phyloP scores from a whole-genome alignment of 495 filamentous ascomycete genomes.

The Sabuloglossum arenarium region DNA sequence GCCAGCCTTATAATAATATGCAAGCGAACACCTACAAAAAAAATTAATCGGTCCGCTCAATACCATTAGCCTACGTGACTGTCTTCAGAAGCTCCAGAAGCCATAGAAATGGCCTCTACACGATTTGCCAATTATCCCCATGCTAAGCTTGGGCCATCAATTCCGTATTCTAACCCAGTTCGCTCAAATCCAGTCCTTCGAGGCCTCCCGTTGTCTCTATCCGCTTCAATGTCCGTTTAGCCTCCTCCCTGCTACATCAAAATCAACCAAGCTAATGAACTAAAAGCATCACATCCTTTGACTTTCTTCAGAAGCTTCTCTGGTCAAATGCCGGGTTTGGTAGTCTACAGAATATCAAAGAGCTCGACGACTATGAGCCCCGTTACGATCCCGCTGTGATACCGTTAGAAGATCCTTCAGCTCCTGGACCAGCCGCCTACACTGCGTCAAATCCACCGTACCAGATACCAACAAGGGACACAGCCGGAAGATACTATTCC shows the following conservation, averaged over 20 bases:
- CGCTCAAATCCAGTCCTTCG: not conserved
- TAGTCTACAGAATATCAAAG: constrained; percentile 31
- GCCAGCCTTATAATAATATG: too few species aligned
- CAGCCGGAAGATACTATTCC: constrained; percentile 33
- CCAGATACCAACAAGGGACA: constrained; percentile 9
- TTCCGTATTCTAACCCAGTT: not conserved
- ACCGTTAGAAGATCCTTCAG: constrained; percentile 26
- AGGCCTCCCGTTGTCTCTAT: not conserved
- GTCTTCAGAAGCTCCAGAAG: not conserved
- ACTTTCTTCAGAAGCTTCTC: constrained; percentile 33
- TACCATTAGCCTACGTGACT: not conserved
- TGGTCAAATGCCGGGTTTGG: constrained; percentile 64
- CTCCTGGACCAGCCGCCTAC: constrained; percentile 15
- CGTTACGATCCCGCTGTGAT: constrained; percentile 76
- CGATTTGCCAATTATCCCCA: not conserved
- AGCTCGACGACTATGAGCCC: constrained; percentile 36
- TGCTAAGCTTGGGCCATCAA: not conserved
- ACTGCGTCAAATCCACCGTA: constrained; percentile 12
- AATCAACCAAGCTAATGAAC: not conserved
- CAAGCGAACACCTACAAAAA: too few species aligned
- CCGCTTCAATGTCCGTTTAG: not conserved
- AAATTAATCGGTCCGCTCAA: too few species aligned
- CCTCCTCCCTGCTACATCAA: not conserved
- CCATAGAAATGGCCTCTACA: not conserved
- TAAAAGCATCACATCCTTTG: constrained; percentile 31